Evolutionary conservation across 169 alveolate species (phyloP).

Genomic region (Cryptosporidium baileyi): DNA sequence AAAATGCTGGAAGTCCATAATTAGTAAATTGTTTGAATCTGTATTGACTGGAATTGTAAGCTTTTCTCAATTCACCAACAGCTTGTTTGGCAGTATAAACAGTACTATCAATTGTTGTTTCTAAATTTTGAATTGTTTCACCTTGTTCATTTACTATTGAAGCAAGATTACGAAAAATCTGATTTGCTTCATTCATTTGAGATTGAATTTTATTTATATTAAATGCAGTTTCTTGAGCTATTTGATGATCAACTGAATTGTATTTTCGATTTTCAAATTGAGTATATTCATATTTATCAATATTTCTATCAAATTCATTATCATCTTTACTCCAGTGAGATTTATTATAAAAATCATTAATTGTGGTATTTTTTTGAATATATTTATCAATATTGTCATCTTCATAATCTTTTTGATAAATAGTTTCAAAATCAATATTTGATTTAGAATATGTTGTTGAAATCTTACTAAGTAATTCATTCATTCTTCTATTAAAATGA

Average conservation of each 20-base stretch:
- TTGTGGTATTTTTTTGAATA: background rate
- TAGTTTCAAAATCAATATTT: background rate
- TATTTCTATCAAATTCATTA: background rate
- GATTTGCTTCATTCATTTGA: constrained; percentile 49
- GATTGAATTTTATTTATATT: constrained; percentile 27
- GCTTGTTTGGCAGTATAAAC: constrained; percentile 47
- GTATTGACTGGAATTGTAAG: constrained; percentile 32
- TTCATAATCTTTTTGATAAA: background rate
- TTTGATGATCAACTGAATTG: constrained; percentile 26
- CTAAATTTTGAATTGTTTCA: constrained; percentile 50
- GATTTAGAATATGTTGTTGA: background rate
- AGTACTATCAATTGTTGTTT: constrained; percentile 37
- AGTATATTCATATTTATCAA: background rate
- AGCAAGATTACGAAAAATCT: constrained; percentile 23
- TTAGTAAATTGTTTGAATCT: background rate
- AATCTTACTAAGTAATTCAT: background rate
- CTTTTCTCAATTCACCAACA: constrained; percentile 26
- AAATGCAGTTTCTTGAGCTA: constrained; percentile 52
- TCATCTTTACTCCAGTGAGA: background rate
- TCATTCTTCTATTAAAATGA: background rate
- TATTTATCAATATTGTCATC: background rate
- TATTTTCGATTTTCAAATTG: background rate
- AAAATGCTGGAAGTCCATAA: constrained; percentile 38
- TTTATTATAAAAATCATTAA: too few species aligned
- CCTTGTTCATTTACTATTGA: constrained; percentile 62